Conservation (phyloP, 169 alveolate species). For the Cryptosporidium felis region DNA sequence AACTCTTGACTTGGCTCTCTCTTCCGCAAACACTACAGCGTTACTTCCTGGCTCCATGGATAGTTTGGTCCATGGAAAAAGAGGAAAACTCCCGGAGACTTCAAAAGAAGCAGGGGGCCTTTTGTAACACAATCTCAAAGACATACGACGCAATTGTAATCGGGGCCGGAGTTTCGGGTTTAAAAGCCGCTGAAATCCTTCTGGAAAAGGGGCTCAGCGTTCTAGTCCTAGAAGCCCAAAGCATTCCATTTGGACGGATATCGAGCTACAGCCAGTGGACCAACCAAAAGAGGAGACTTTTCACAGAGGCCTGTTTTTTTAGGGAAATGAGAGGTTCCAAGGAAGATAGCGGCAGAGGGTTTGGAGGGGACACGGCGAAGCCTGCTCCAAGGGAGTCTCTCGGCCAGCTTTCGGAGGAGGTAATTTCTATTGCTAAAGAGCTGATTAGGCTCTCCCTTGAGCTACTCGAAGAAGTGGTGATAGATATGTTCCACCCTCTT, state of each 20-base stretch:
- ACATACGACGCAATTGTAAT: slow-evolving; percentile 40
- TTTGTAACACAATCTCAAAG: slow-evolving; percentile 1
- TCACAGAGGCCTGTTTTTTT: slow-evolving; percentile 14
- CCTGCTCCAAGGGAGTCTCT: not conserved
- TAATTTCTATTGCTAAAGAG: slow-evolving; percentile 5
- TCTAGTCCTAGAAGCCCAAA: slow-evolving; percentile 42
- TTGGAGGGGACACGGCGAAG: not conserved
- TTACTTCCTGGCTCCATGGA: slow-evolving; percentile 70
- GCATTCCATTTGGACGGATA: slow-evolving; percentile 40
- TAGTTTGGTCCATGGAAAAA: slow-evolving; percentile 66
- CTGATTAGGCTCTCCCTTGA: slow-evolving; percentile 33
- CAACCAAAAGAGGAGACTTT: slow-evolving; percentile 17
- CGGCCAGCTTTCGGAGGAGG: slow-evolving; percentile 12
- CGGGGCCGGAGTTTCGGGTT: slow-evolving; percentile 64
- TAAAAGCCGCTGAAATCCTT: slow-evolving; percentile 39
- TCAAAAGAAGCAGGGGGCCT: not conserved
- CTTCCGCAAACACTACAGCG: slow-evolving; percentile 54
- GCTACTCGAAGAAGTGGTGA: slow-evolving; percentile 53
- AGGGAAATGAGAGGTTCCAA: not conserved
- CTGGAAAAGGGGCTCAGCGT: slow-evolving; percentile 14
- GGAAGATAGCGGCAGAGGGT: not conserved
- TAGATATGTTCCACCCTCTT: slow-evolving; percentile 65
- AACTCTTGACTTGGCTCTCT: slow-evolving; percentile 64
- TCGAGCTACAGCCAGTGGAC: slow-evolving; percentile 51
- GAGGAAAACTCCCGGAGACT: not conserved